These are phyloP conservation scores for Alternaria sp. DNA, from an alignment of 2,329 filamentous ascomycete genomes.

Conservation along the genomic window DNA sequence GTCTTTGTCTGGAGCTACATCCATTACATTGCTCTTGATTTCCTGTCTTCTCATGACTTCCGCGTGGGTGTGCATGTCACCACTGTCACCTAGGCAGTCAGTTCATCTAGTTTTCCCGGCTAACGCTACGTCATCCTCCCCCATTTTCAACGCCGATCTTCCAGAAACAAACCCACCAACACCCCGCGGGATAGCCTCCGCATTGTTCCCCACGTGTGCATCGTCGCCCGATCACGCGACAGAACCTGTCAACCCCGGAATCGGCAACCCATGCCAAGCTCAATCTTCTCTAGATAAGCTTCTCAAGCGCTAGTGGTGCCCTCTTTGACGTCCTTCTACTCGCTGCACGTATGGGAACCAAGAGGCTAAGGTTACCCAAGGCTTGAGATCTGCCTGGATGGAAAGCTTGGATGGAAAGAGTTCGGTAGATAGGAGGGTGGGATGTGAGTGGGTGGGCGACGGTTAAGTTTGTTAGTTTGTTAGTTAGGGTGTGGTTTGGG, in stretches of 20 bases:
- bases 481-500: no score
- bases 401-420: background rate
- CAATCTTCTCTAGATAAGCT: slow-evolving; percentile 5
- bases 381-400: background rate
- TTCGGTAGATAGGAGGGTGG: background rate
- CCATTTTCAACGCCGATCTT: background rate
- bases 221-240: background rate
- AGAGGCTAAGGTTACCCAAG: slow-evolving; percentile 3
- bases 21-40: no score
- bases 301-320: slow-evolving; percentile 6
- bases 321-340: background rate
- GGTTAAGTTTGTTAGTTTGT: no score
- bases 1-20: no score
- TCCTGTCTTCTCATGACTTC: no score
- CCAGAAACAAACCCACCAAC: background rate
- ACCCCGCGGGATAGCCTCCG: background rate
- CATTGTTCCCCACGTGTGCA: background rate
- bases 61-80: no score
- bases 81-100: no score
- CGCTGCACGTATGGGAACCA: background rate
- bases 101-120: no score
- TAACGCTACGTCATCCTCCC: background rate
- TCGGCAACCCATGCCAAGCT: background rate
- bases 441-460: background rate
- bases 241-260: background rate